Conservation (phyloP, 257 asterid genomes). For the Thymus quinquecostatus region DNA sequence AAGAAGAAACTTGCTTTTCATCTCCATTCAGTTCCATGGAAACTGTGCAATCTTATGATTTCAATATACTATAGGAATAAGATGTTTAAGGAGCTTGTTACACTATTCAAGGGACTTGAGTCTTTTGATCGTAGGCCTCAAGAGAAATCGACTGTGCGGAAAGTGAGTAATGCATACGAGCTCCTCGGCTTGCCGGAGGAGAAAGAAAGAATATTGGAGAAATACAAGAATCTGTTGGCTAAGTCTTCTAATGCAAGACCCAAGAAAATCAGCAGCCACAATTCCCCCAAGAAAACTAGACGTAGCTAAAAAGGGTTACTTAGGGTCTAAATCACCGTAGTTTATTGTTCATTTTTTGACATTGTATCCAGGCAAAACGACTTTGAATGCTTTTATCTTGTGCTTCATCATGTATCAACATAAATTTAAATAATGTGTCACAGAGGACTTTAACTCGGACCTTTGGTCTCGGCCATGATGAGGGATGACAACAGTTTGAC, state of each 20-base stretch:
- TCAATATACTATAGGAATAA: constrained; percentile 73
- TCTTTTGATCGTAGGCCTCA: constrained; percentile 79
- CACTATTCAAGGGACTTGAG: constrained; percentile 79
- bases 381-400: too few relatives aligned
- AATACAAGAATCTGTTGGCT: constrained; percentile 63
- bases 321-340: not conserved
- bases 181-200: constrained; percentile 62
- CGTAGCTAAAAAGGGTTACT: constrained; percentile 17
- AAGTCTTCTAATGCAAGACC: constrained; percentile 34
- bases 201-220: constrained; percentile 67
- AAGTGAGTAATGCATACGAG: constrained; percentile 81
- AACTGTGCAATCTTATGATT: constrained; percentile 72
- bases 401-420: too few relatives aligned
- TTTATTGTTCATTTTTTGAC: too few relatives aligned
- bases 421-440: too few relatives aligned
- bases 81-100: constrained; percentile 74
- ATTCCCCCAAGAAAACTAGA: constrained; percentile 38
- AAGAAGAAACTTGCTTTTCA: constrained; percentile 68
- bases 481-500: too few relatives aligned
- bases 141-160: constrained; percentile 69
- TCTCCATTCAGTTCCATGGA: constrained; percentile 84
- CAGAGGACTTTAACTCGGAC: too few relatives aligned
- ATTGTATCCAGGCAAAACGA: too few relatives aligned
- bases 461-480: too few relatives aligned
- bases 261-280: constrained; percentile 36